Evolutionary conservation across 23 red algal genomes (phyloP).

Genomic region (Gracilariopsis chorda): DNA sequence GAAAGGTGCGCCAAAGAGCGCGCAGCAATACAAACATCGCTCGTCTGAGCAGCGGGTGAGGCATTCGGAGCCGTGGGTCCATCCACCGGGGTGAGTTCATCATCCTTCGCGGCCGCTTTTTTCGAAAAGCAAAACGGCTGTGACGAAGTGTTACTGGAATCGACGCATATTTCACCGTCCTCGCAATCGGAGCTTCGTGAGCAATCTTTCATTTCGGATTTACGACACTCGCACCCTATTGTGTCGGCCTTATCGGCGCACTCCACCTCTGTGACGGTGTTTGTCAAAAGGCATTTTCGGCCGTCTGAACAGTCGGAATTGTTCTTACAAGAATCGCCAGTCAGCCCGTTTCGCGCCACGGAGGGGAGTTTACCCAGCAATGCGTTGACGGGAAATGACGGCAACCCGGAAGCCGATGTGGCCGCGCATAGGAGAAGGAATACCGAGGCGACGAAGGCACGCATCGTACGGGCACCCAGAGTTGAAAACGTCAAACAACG

Average conservation of each 20-base stretch:
- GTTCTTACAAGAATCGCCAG: slow-evolving; percentile 8
- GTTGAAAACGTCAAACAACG: too few species aligned
- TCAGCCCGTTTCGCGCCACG: slow-evolving; percentile 9
- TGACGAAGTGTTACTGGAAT: not conserved
- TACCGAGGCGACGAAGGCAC: too few species aligned
- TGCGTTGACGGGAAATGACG: not conserved
- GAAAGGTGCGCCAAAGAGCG: not conserved
- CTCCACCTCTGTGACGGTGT: not conserved
- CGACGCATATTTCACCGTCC: not conserved
- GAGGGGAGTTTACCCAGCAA: not conserved
- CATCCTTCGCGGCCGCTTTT: not conserved
- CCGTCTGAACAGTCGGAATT: slow-evolving; percentile 6
- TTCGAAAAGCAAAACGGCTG: slow-evolving; percentile 6
- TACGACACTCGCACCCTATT: not conserved
- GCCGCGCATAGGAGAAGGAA: not conserved
- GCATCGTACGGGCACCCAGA: too few species aligned
- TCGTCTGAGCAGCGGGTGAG: not conserved
- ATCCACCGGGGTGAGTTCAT: slow-evolving; percentile 3
- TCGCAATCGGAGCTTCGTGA: not conserved
- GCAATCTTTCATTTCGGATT: not conserved
- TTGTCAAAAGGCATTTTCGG: not conserved
- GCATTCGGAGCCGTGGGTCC: not conserved
- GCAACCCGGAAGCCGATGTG: not conserved
- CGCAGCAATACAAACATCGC: slow-evolving; percentile 26
- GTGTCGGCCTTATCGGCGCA: not conserved